Conservation (phyloP, 169 alveolate species). For the Eimeria maxima region DNA sequence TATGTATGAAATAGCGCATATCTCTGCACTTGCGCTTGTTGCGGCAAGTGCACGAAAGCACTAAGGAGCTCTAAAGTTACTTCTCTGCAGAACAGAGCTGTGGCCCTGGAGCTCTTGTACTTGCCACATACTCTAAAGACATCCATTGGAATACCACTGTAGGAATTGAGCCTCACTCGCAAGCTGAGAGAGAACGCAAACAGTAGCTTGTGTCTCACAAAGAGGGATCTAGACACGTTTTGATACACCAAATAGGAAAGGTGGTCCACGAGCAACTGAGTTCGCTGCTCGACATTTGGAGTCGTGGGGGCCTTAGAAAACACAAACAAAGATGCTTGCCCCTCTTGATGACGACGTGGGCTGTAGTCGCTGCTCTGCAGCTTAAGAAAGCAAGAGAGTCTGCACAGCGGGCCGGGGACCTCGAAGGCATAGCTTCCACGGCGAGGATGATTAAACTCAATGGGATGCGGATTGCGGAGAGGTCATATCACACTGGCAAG, state of each 20-base stretch:
- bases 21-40: too few relatives aligned
- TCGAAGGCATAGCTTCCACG: background rate
- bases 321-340: slow-evolving; percentile 88
- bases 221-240: slow-evolving; percentile 92
- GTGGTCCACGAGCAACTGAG: slow-evolving; percentile 71
- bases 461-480: background rate
- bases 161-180: slow-evolving; percentile 27
- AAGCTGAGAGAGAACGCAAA: slow-evolving; percentile 93
- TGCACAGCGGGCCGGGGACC: background rate
- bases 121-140: background rate
- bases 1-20: background rate
- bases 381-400: background rate
- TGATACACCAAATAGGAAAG: slow-evolving; percentile 88
- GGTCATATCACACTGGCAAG: background rate
- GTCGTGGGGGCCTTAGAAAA: slow-evolving; percentile 94
- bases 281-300: slow-evolving; percentile 96
- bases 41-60: background rate
- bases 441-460: background rate
- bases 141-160: background rate
- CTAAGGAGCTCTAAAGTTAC: background rate
- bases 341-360: background rate
- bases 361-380: background rate
- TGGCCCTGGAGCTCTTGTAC: background rate
- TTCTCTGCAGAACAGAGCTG: background rate
- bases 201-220: slow-evolving; percentile 93